A percentile compares a stretch with the other conserved stretches of the same genome.
Conservation (phyloP, 306 rosid species). For the Glycyrrhiza uralensis region DNA sequence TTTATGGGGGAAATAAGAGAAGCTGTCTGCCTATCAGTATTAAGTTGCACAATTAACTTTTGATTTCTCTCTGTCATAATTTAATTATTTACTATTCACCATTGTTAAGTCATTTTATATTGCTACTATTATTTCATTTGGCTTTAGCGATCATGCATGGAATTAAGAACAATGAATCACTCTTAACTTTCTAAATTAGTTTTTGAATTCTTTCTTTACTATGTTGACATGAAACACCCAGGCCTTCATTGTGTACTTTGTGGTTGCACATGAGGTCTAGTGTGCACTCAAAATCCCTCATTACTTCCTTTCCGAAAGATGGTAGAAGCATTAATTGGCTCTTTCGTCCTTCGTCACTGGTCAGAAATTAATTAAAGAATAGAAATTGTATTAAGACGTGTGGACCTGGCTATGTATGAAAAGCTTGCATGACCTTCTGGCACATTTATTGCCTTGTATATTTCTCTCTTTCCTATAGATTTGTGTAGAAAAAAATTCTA, state of each 20-base stretch:
- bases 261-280: background rate
- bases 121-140: too few relatives aligned
- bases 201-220: background rate
- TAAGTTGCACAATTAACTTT: too few relatives aligned
- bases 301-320: constrained; percentile 11
- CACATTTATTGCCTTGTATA: background rate
- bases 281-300: background rate
- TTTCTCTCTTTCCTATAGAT: too few relatives aligned
- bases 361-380: background rate
- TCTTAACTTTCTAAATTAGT: background rate
- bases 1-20: too few relatives aligned
- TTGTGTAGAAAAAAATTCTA: too few relatives aligned
- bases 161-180: background rate
- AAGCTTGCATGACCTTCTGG: background rate
- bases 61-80: too few relatives aligned
- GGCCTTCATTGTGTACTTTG: background rate
- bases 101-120: too few relatives aligned
- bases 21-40: too few relatives aligned
- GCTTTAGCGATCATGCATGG: too few relatives aligned
- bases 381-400: background rate
- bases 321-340: constrained; percentile 28
- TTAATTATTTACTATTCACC: too few relatives aligned
- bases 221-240: background rate
- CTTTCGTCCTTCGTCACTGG: background rate
- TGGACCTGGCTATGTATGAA: background rate